Evolutionary conservation across 2,329 filamentous ascomycete species (phyloP).

Genomic region (Bipolaris cookei): DNA sequence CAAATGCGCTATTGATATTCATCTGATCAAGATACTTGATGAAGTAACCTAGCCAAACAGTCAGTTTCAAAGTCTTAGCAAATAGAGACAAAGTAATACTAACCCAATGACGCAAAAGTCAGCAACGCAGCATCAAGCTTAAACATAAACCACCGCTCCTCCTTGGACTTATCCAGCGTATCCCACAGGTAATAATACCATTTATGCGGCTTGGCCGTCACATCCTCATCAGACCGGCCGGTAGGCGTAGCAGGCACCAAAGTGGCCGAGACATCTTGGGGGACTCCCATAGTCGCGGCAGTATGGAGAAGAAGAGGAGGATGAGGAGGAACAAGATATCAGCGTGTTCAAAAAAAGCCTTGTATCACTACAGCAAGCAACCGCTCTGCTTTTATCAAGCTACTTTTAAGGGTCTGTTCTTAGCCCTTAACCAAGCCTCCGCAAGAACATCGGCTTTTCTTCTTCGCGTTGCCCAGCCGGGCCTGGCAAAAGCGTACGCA

Average conservation of each 20-base stretch:
- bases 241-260: not conserved
- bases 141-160: conserved; percentile 33
- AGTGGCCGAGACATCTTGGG: conserved; percentile 1
- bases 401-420: not conserved
- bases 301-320: not conserved
- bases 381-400: conserved; percentile 1
- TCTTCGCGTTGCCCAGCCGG: too few relatives aligned
- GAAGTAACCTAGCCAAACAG: not conserved
- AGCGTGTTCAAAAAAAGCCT: too few relatives aligned
- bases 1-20: conserved; percentile 36
- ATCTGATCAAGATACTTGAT: conserved; percentile 35
- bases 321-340: too few relatives aligned
- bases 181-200: conserved; percentile 34
- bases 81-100: conserved; percentile 7
- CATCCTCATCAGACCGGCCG: not conserved
- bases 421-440: too few relatives aligned
- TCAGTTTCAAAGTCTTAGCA: not conserved
- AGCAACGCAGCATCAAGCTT: conserved; percentile 51
- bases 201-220: conserved; percentile 6
- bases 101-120: conserved; percentile 55
- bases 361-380: too few relatives aligned
- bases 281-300: conserved; percentile 1
- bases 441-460: too few relatives aligned
- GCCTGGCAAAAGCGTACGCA: too few relatives aligned
- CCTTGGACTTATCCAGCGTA: conserved; percentile 25